Base-by-base conservation (phyloP, 2,329 filamentous ascomycete genomes). In the Clonostachys rosea region DNA sequence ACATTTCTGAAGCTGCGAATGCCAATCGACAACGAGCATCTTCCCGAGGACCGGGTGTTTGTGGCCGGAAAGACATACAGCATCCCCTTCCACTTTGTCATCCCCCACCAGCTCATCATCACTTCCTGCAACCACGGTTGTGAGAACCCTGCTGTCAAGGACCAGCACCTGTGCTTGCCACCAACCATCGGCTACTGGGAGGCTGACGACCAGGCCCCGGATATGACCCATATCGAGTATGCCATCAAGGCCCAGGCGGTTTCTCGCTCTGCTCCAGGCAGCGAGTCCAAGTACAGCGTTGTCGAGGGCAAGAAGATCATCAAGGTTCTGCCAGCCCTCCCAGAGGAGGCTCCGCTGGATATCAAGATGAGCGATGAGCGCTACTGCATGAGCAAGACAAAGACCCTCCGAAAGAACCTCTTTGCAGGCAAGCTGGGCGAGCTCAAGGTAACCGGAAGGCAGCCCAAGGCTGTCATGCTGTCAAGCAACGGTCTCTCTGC, bases 21-120 rank as follows among this genome's bases (percentile, higher is more conserved):
- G 72, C 78, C 78, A 10, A 64, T 81, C 17, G 49, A 51, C 43
- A 66, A 68, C n/a, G 66, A 68, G 2, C 57, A 64, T 7, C 73
- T 81, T 46, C 78, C 78, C 3, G 60, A 62, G 8, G 64, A 71
- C 17, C 64, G 70, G 34, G 56, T 78, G 33, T 74, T 81, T 49
- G 64, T 74, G 59, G 65, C 69, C n/a, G 75, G 70, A 3, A 59
- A 60, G 52, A 68, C 66, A 24, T 78, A 79, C 60, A 69, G 57
- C 13, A 60, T 83, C 20, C 78, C 78, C n/a, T 79, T 83, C 65
- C 63, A 78, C 63, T 83, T 83, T 52, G 73, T 82, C 49, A 71
- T 83, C 14, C 79, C 79, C n/a, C 67, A 69, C 52, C 72, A 80
- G 46, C 73, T 83, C 49, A 81, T 78, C 16, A 66, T 81, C 44